phyloP scores from a whole-genome alignment of 805 yeast genomes.

The Ogataea allantospora region DNA sequence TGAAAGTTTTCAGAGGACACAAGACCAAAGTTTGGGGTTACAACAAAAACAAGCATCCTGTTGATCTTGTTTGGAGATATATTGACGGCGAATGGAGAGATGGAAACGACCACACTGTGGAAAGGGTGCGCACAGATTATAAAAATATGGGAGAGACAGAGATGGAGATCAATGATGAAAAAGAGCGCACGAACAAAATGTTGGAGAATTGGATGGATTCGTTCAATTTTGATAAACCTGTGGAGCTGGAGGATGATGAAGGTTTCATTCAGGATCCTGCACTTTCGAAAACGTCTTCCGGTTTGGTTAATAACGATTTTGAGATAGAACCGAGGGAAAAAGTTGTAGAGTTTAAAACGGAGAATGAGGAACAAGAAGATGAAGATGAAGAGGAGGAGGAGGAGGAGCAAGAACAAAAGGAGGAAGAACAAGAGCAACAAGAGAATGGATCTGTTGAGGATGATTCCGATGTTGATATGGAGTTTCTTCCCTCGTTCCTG shows the following conservation, averaged over 20 bases:
- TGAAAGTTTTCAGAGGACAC: slow-evolving; percentile 55
- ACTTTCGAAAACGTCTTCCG: slow-evolving; percentile 28
- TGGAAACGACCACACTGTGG: slow-evolving; percentile 77
- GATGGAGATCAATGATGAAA: slow-evolving; percentile 35
- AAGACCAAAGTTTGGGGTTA: slow-evolving; percentile 92
- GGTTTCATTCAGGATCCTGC: slow-evolving; percentile 46
- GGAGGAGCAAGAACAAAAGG: background rate
- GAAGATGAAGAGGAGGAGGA: slow-evolving; percentile 23
- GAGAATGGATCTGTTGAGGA: slow-evolving; percentile 12
- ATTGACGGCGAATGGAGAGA: slow-evolving; percentile 73
- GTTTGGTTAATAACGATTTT: slow-evolving; percentile 27
- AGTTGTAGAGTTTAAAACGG: slow-evolving; percentile 17
- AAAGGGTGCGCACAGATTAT: slow-evolving; percentile 39
- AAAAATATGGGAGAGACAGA: slow-evolving; percentile 15
- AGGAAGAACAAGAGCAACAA: background rate
- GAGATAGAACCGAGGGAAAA: slow-evolving; percentile 28
- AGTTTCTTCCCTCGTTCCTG: slow-evolving; percentile 53
- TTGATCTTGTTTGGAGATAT: slow-evolving; percentile 64
- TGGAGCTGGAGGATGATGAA: slow-evolving; percentile 42
- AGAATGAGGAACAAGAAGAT: slow-evolving; percentile 8
- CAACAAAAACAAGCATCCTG: slow-evolving; percentile 60
- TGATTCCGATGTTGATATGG: slow-evolving; percentile 37
- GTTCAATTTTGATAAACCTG: slow-evolving; percentile 53
- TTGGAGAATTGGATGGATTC: slow-evolving; percentile 46
- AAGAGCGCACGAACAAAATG: slow-evolving; percentile 44